These are phyloP conservation scores for Lolium perenne DNA, from an alignment of 176 grass and related monocot species.

Conservation along the genomic window DNA sequence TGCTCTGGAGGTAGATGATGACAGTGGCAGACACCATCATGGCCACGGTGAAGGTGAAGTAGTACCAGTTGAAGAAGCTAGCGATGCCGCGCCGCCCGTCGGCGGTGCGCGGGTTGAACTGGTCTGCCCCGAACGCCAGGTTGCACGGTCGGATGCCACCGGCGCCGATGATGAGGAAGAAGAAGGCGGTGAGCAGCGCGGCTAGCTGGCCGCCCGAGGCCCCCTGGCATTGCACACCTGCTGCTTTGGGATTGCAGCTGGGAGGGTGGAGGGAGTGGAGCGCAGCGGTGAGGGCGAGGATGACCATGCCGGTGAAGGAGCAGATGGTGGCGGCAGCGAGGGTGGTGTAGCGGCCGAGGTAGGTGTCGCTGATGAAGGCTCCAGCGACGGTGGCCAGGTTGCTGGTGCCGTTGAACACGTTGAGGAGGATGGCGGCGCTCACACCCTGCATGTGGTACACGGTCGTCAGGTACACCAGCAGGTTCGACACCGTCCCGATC, in stretches of 20 bases:
- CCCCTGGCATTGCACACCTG: not conserved
- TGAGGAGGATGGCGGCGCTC: not conserved
- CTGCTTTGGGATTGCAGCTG: not conserved
- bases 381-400: not conserved
- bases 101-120: not conserved
- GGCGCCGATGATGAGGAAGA: not conserved
- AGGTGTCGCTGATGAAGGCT: not conserved
- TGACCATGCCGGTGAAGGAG: slow-evolving; percentile 6
- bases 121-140: not conserved
- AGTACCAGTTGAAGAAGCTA: slow-evolving; percentile 11
- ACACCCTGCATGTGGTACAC: not conserved
- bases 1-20: slow-evolving; percentile 10
- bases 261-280: not conserved
- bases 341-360: not conserved
- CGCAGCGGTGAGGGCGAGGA: not conserved
- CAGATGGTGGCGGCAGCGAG: not conserved
- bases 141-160: not conserved
- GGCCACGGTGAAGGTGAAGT: not conserved
- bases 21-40: not conserved
- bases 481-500: not conserved
- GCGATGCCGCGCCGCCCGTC: not conserved
- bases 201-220: not conserved
- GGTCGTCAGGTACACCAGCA: slow-evolving; percentile 1
- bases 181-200: not conserved
- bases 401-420: not conserved